These are phyloP conservation scores for Colletotrichum shisoi DNA, from an alignment of 2,329 filamentous ascomycete genomes.

Conservation along the genomic window DNA sequence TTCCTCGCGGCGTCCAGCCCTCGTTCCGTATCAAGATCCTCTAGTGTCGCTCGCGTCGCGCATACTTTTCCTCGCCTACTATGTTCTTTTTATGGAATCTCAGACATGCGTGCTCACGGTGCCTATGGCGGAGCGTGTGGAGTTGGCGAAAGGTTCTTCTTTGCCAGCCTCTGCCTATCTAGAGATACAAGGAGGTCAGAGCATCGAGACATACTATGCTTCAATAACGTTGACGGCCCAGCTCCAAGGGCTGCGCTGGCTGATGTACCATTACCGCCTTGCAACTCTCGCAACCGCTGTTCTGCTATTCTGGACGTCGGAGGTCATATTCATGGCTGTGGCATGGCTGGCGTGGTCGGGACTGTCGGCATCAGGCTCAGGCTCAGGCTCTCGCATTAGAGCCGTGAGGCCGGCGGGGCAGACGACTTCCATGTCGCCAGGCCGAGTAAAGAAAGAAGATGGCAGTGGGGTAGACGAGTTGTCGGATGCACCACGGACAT, in stretches of 20 bases:
- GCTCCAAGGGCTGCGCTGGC: conserved; percentile 78
- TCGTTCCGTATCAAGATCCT: conserved; percentile 80
- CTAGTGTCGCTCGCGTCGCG: conserved; percentile 69
- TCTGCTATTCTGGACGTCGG: conserved; percentile 76
- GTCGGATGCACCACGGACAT: conserved; percentile 56
- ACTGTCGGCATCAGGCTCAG: conserved; percentile 33
- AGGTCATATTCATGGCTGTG: conserved; percentile 70
- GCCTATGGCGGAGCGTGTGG: conserved; percentile 75
- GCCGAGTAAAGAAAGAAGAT: conserved; percentile 44
- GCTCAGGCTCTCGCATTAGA: conserved; percentile 39
- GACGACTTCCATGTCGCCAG: neutral
- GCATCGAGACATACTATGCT: conserved; percentile 79
- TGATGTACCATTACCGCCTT: conserved; percentile 86
- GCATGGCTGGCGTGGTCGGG: conserved; percentile 68
- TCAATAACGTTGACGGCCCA: conserved; percentile 75
- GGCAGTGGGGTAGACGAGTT: conserved; percentile 45
- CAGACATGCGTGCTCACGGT: conserved; percentile 72
- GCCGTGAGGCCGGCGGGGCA: conserved; percentile 34
- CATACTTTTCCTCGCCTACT: conserved; percentile 71
- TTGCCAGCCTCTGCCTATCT: conserved; percentile 60
- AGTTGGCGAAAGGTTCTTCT: conserved; percentile 61
- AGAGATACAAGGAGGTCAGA: conserved; percentile 73
- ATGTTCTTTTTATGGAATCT: conserved; percentile 69
- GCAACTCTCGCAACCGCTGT: conserved; percentile 74
- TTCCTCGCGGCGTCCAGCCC: conserved; percentile 74